A percentile compares a stretch with the other conserved stretches of the same genome.
Conservation (phyloP, 2,329 filamentous ascomycete genomes). For the Cryoendolithus antarcticus region DNA sequence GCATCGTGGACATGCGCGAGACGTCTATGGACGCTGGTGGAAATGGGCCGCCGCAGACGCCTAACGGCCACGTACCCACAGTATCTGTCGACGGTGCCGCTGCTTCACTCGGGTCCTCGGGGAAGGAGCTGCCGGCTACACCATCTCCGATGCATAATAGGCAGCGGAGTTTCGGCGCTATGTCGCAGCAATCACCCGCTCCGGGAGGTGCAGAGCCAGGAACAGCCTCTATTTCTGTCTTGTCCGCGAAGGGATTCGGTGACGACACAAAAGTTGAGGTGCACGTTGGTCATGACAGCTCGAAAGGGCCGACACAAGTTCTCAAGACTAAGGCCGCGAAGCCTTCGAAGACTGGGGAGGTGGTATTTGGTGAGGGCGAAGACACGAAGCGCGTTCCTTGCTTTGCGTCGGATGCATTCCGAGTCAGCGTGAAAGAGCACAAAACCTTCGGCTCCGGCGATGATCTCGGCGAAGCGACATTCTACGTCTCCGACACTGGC, state of each 20-base stretch:
- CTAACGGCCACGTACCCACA: conserved; percentile 12
- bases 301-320: conserved; percentile 60
- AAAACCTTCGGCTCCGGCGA: conserved; percentile 66
- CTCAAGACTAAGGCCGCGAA: conserved; percentile 92
- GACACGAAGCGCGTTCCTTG: conserved; percentile 70
- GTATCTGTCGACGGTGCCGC: conserved; percentile 13
- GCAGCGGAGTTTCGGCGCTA: conserved; percentile 31
- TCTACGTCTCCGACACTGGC: conserved; percentile 68
- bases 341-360: conserved; percentile 45
- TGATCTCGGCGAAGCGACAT: conserved; percentile 73
- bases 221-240: conserved; percentile 65
- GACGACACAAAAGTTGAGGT: conserved; percentile 24
- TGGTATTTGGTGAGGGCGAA: conserved; percentile 42
- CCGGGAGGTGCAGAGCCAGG: conserved; percentile 48
- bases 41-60: conserved; percentile 2
- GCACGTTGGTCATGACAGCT: conserved; percentile 19
- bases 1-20: conserved; percentile 13
- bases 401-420: conserved; percentile 73
- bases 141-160: conserved; percentile 29
- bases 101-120: conserved; percentile 2
- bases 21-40: conserved; percentile 16
- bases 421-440: conserved; percentile 73
- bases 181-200: conserved; percentile 13
- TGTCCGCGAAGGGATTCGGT: conserved; percentile 67
- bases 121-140: conserved; percentile 9